Conservation (phyloP, 23 red algal species). For the Gracilariopsis chorda region DNA sequence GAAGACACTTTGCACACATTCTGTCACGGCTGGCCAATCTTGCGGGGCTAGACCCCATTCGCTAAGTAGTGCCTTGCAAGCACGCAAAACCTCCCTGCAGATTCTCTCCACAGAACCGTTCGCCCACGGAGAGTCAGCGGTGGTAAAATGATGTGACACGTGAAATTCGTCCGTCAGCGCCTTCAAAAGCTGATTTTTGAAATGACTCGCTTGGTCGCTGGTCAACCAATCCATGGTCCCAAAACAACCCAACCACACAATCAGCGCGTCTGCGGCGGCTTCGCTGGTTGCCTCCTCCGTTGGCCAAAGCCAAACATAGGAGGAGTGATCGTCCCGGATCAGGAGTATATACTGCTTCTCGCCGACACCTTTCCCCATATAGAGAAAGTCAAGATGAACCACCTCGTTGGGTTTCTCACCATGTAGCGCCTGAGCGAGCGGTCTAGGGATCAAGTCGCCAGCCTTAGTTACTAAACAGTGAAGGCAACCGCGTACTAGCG, state of each 20-base stretch:
- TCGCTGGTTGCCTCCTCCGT: not conserved
- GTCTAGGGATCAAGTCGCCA: not conserved
- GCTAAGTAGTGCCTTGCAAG: not conserved
- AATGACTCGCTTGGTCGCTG: not conserved
- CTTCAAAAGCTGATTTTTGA: not conserved
- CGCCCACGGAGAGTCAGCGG: constrained; percentile 31
- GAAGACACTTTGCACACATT: not conserved
- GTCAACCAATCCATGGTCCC: not conserved
- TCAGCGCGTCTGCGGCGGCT: not conserved
- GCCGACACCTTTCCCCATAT: not conserved
- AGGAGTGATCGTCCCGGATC: not conserved
- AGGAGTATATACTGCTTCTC: not conserved
- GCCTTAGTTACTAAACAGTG: not conserved
- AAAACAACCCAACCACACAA: not conserved
- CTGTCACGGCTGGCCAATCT: not conserved
- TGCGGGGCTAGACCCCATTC: not conserved
- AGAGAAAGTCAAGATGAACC: not conserved
- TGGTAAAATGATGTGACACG: constrained; percentile 27
- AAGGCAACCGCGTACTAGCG: not conserved
- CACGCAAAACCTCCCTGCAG: not conserved
- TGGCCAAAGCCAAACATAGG: not conserved
- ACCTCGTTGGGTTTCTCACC: not conserved
- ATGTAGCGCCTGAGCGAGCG: not conserved
- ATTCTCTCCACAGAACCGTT: constrained; percentile 38
- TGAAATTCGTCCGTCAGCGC: not conserved